Evolutionary conservation across 2,329 filamentous ascomycete species (phyloP).

Genomic region (Nemania sp.): DNA sequence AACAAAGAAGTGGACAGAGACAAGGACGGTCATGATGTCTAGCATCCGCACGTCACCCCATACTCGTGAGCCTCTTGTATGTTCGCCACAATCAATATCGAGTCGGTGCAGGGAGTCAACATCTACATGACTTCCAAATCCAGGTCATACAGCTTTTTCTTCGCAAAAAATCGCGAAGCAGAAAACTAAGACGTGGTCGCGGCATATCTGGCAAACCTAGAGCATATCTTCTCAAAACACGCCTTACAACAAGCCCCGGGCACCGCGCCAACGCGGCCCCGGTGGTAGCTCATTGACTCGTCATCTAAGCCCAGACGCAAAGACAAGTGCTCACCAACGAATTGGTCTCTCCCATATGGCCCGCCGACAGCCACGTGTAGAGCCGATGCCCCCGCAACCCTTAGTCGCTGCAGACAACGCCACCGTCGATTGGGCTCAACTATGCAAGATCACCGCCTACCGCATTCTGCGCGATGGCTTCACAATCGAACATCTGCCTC

Average conservation of each 20-base stretch:
- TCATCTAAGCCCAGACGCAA: not conserved
- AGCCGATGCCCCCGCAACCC: not conserved
- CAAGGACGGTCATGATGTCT: not conserved
- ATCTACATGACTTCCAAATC: not conserved
- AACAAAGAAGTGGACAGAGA: slow-evolving; percentile 4
- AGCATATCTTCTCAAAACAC: no score
- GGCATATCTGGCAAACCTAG: no score
- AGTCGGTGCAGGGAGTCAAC: not conserved
- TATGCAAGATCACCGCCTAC: slow-evolving; percentile 21
- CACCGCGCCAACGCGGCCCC: not conserved
- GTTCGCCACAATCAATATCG: not conserved
- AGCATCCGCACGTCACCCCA: not conserved
- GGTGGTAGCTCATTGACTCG: not conserved
- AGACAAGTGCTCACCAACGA: not conserved
- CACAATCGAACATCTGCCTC: slow-evolving; percentile 11
- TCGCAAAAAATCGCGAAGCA: not conserved
- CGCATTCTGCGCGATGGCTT: slow-evolving; percentile 24
- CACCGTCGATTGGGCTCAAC: slow-evolving; percentile 1
- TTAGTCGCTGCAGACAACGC: not conserved
- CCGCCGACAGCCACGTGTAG: not conserved
- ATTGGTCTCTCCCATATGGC: slow-evolving; percentile 1
- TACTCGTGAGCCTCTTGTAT: not conserved
- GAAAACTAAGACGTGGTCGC: no score
- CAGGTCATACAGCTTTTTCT: not conserved
- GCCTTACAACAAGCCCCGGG: not conserved